Evolutionary conservation across 139 green algal species (phyloP).

Genomic region (Haematococcus sp.): DNA sequence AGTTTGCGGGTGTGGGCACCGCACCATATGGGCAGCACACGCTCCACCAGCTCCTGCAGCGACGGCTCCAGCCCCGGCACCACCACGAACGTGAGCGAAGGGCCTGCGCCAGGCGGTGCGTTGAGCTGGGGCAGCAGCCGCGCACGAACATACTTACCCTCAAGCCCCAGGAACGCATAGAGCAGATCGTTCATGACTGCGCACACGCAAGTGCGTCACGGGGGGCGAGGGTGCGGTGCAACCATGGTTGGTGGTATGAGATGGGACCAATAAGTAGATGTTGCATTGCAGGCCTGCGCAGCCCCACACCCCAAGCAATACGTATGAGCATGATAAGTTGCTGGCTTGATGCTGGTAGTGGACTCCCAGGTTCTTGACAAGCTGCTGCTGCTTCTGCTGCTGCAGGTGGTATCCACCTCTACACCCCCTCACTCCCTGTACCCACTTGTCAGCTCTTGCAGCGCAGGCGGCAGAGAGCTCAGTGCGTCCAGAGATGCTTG

Average conservation of each 20-base stretch:
- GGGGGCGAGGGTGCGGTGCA: neutral
- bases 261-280: too few species aligned
- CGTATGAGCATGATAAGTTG: too few species aligned
- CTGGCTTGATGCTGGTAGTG: too few species aligned
- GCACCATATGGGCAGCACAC: constrained; percentile 81
- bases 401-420: too few species aligned
- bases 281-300: neutral
- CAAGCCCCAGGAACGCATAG: constrained; percentile 74
- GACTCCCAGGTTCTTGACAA: too few species aligned
- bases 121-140: constrained; percentile 25
- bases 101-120: constrained; percentile 11
- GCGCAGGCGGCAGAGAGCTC: constrained; percentile 11
- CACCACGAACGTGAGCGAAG: constrained; percentile 49
- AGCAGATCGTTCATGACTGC: constrained; percentile 85
- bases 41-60: constrained; percentile 60
- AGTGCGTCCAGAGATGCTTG: constrained; percentile 1
- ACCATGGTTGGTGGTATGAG: too few species aligned
- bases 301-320: neutral
- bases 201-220: too few species aligned
- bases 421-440: too few species aligned
- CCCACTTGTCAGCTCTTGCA: constrained; percentile 25
- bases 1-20: too few species aligned
- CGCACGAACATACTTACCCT: constrained; percentile 51
- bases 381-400: too few species aligned
- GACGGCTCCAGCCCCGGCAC: constrained; percentile 48